phyloP scores from a whole-genome alignment of 495 filamentous ascomycete species.

The Penicillium samsonianum region DNA sequence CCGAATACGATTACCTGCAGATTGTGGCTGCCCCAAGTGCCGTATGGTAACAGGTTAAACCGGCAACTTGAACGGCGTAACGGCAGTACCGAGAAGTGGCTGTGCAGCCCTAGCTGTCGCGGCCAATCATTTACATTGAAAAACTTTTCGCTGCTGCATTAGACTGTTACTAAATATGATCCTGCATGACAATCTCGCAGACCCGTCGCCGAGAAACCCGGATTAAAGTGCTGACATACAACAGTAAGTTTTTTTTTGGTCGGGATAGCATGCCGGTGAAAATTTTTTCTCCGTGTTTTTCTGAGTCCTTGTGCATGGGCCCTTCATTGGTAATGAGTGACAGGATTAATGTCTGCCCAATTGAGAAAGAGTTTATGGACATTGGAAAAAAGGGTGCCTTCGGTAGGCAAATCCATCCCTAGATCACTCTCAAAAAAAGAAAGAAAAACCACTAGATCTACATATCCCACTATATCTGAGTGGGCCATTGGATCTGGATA shows the following conservation, averaged over 20 bases:
- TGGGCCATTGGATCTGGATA: conserved; percentile 10
- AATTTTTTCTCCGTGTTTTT: conserved; percentile 3
- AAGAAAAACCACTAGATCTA: too few relatives aligned
- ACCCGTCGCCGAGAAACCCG: not conserved
- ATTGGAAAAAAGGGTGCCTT: not conserved
- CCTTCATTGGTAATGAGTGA: conserved; percentile 2
- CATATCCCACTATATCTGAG: not conserved
- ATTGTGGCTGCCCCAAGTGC: not conserved
- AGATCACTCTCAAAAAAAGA: too few relatives aligned
- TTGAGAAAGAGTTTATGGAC: not conserved
- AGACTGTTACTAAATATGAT: conserved; percentile 11
- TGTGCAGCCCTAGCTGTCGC: not conserved
- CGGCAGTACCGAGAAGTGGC: conserved; percentile 11
- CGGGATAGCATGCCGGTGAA: conserved; percentile 11
- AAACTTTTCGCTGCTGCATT: conserved; percentile 11
- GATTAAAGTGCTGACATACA: conserved; percentile 11
- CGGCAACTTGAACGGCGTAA: conserved; percentile 10
- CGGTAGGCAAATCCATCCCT: not conserved
- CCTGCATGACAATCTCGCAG: conserved; percentile 2
- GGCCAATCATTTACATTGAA: conserved; percentile 12
- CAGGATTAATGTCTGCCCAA: not conserved
- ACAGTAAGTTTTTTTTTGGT: not conserved
- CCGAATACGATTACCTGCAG: conserved; percentile 11
- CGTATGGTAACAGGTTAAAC: conserved; percentile 13
- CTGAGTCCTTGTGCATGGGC: not conserved